Evolutionary conservation across 768 basidiomycete species (phyloP), one percentile per base, ranked within the genome.

Genomic region (Lactifluus piperatus): DNA sequence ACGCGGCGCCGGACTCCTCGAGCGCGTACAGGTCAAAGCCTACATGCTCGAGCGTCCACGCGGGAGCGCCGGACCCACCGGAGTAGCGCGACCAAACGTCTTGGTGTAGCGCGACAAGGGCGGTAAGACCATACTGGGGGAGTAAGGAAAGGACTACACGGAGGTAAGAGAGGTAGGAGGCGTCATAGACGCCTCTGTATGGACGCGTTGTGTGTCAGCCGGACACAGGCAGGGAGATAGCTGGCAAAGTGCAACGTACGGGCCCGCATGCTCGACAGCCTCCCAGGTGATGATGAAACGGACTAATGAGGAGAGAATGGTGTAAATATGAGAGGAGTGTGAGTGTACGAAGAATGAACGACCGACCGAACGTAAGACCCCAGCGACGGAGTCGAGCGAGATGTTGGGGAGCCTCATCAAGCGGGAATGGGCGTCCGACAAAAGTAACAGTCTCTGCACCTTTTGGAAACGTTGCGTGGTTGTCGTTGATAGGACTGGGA

Each of bases 201-300:
- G 34, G 16, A 27, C 11, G 30, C 4, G 36, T 5, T 16, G 4
- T 22, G 13, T 4, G 14, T 54, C 22, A 48, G 47, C 14, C 3
- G 10, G 22, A 26, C 36, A n/a, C n/a, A 18, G 26, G 5, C 13
- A 41, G 34, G 34, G 13, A 7, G 20, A 48, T 22, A n/a, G 26
- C 44, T 8, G 22, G 39, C 11, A 8, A 30, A 11, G 26, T 13
- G 26, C 14, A 8, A 84, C 91, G 64, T 73, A 94, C 94, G 84
- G 89, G 65, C 92, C 95, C 60, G 80, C 83, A 68, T 98, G 97
- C 68, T 97, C 95, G 16, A 98, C 78, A 0, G 95, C 92, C 70
- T 99, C 95, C 95, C 95, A 99, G 1, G 95, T 94, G 4, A 98
- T 82, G 27, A 94, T 82, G 66, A 99, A 92, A 41, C 94, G 81